Percentiles rank a stretch among this genome's conserved stretches.
Evolutionary conservation across 306 rosid species (phyloP).

Genomic region (Amphicarpaea edgeworthii): DNA sequence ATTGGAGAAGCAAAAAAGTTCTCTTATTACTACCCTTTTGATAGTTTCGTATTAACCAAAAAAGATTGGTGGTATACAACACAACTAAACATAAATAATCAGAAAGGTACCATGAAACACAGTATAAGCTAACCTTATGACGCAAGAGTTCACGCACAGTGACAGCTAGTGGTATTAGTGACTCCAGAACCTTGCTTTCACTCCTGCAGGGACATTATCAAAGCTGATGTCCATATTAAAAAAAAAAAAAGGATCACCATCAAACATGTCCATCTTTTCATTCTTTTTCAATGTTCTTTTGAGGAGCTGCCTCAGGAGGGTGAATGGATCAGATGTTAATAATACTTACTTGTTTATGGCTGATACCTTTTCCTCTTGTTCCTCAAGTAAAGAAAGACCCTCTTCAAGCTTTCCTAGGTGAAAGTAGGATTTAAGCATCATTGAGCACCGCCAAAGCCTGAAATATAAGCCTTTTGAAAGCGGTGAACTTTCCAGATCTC

Average conservation of each 20-base stretch:
- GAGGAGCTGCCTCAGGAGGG: neutral
- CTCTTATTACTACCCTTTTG: neutral
- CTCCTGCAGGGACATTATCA: constrained; percentile 59
- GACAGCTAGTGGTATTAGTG: constrained; percentile 65
- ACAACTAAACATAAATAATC: constrained; percentile 27
- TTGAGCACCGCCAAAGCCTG: constrained; percentile 28
- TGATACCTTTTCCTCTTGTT: constrained; percentile 22
- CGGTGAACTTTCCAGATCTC: neutral
- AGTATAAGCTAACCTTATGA: constrained; percentile 65
- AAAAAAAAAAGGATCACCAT: constrained; percentile 15
- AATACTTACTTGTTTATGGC: constrained; percentile 16
- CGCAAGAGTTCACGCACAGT: constrained; percentile 67
- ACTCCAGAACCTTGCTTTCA: constrained; percentile 65
- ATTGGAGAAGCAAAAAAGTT: neutral
- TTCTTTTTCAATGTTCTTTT: constrained; percentile 1
- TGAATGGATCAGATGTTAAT: constrained; percentile 3
- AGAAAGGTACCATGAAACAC: neutral
- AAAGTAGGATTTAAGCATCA: constrained; percentile 25
- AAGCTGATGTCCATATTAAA: constrained; percentile 31
- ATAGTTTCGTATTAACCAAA: constrained; percentile 6
- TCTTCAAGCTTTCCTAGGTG: constrained; percentile 29
- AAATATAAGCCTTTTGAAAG: constrained; percentile 25
- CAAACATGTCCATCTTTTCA: constrained; percentile 6
- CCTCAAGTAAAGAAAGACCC: constrained; percentile 4
- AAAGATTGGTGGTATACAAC: neutral